These are phyloP conservation scores for Hymenoscyphus albidus DNA, from an alignment of 2,329 filamentous ascomycete species.

Conservation along the genomic window DNA sequence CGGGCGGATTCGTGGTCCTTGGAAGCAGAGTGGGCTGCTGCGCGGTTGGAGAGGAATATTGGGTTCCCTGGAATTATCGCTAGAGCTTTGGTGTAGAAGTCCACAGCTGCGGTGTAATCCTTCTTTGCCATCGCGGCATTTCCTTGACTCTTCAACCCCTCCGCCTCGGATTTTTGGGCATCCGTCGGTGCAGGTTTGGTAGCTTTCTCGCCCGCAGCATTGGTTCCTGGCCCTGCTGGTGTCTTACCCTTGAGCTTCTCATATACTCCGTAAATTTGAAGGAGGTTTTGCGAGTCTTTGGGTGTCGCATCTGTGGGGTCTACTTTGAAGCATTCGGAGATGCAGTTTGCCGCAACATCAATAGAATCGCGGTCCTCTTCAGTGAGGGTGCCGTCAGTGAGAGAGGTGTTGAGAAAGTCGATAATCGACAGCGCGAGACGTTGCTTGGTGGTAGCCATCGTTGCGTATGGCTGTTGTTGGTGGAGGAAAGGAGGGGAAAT, in stretches of 20 bases:
- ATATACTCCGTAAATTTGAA: constrained; percentile 91
- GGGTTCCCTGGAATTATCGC: constrained; percentile 78
- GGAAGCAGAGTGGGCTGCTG: constrained; percentile 83
- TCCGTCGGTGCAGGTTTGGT: constrained; percentile 36
- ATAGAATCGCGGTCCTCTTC: constrained; percentile 89
- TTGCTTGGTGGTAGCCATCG: constrained; percentile 48
- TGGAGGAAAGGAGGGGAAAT: constrained; percentile 1
- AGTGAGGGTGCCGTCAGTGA: constrained; percentile 82
- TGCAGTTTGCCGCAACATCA: constrained; percentile 91
- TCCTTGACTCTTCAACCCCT: constrained; percentile 82
- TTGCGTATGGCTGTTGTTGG: constrained; percentile 1
- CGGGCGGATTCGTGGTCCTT: constrained; percentile 80
- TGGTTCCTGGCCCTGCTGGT: constrained; percentile 39
- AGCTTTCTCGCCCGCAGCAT: constrained; percentile 42
- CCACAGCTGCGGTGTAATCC: constrained; percentile 79
- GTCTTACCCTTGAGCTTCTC: constrained; percentile 74
- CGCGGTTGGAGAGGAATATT: constrained; percentile 96
- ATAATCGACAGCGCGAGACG: constrained; percentile 95
- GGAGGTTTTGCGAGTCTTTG: constrained; percentile 79
- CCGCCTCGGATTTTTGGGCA: constrained; percentile 73
- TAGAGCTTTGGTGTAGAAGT: constrained; percentile 84
- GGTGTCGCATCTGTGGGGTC: constrained; percentile 77
- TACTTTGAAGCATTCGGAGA: constrained; percentile 91
- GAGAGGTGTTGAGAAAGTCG: constrained; percentile 83
- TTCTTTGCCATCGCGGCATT: constrained; percentile 95